Conservation (phyloP, 1,139 yeast species). For the Diutina rugosa region DNA sequence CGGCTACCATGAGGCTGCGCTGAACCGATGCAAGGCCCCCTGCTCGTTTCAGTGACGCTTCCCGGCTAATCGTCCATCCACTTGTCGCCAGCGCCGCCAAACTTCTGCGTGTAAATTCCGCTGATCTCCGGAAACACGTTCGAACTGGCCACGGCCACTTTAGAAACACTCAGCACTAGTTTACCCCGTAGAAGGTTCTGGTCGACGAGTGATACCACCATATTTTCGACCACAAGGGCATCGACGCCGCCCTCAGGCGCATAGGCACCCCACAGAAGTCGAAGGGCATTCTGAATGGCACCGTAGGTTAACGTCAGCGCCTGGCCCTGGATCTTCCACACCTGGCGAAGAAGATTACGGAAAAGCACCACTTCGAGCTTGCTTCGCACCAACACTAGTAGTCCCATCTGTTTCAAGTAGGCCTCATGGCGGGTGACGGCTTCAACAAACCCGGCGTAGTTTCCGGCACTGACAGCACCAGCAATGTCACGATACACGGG, state of each 20-base stretch:
- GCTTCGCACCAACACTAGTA: constrained; percentile 25
- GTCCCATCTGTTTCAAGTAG: constrained; percentile 21
- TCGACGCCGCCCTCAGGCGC: constrained; percentile 8
- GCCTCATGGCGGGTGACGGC: constrained; percentile 17
- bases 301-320: constrained; percentile 20
- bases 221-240: constrained; percentile 29
- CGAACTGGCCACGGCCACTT: not conserved
- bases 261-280: constrained; percentile 7
- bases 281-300: constrained; percentile 10
- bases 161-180: constrained; percentile 23
- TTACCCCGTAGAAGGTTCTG: constrained; percentile 43
- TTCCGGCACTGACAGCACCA: constrained; percentile 24
- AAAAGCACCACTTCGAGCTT: constrained; percentile 29
- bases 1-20: not conserved
- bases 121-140: not conserved
- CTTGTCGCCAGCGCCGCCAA: not conserved
- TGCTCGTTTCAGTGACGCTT: not conserved
- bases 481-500: constrained; percentile 21
- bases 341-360: constrained; percentile 28
- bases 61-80: not conserved
- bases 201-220: constrained; percentile 37
- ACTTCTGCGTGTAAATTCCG: not conserved
- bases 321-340: constrained; percentile 18
- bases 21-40: not conserved
- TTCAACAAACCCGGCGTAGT: constrained; percentile 19